These are phyloP conservation scores for Cymbopogon flexuosus DNA, from an alignment of 202 grass and related monocot genomes.

Conservation along the genomic window DNA sequence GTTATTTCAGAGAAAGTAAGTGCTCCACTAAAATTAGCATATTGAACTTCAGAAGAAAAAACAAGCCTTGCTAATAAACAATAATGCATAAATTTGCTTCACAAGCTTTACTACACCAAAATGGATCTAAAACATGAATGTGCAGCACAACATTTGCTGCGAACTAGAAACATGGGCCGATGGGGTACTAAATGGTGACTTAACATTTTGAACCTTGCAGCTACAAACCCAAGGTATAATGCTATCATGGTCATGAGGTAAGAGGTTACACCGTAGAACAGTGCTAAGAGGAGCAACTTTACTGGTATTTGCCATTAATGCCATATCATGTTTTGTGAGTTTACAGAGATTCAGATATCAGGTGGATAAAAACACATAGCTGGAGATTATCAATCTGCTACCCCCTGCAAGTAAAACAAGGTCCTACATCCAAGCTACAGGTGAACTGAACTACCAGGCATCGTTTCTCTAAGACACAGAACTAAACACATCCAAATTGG, in stretches of 20 bases:
- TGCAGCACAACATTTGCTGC: neutral
- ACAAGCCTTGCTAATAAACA: neutral
- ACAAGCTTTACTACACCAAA: neutral
- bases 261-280: neutral
- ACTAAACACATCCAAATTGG: neutral
- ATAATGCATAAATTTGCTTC: neutral
- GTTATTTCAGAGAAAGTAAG: slow-evolving; percentile 36
- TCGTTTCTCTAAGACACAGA: neutral
- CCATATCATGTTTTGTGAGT: neutral
- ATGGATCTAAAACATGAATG: slow-evolving; percentile 5
- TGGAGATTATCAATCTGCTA: neutral
- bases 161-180: neutral
- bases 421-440: neutral
- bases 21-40: neutral
- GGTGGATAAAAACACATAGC: neutral
- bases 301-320: neutral
- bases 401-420: neutral
- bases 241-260: neutral
- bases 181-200: neutral
- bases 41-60: slow-evolving; percentile 12
- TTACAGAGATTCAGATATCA: neutral
- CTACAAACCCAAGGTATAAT: neutral
- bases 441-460: neutral
- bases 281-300: neutral
- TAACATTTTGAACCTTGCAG: neutral